Conservation (phyloP, 1,284 basidiomycete genomes). For the Porodaedalea pini region DNA sequence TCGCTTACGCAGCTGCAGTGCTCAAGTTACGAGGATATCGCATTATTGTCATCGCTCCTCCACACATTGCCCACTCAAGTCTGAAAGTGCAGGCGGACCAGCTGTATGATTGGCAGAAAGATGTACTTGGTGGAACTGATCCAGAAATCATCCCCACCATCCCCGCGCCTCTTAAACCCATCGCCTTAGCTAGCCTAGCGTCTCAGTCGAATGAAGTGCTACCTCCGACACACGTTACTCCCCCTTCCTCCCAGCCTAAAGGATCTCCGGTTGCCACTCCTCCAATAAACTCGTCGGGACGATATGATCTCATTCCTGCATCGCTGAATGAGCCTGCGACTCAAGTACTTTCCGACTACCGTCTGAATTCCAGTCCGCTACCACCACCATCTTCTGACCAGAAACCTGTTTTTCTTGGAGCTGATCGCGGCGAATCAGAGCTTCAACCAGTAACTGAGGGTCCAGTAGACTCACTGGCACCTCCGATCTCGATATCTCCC, state of each 20-base stretch:
- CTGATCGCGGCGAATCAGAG: too few relatives aligned
- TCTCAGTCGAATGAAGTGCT: neutral
- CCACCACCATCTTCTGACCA: too few relatives aligned
- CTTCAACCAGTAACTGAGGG: too few relatives aligned
- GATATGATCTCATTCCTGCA: too few relatives aligned
- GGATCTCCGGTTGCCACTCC: neutral
- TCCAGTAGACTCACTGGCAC: too few relatives aligned
- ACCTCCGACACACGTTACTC: neutral
- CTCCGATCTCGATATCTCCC: too few relatives aligned
- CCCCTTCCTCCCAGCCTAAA: too few relatives aligned
- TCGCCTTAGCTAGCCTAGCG: neutral
- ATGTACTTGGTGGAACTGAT: neutral
- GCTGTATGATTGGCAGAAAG: conserved; percentile 18
- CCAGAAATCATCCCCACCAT: neutral
- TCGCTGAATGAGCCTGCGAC: too few relatives aligned
- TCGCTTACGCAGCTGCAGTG: conserved; percentile 54
- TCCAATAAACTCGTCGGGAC: too few relatives aligned
- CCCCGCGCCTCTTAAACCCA: neutral
- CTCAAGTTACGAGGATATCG: conserved; percentile 47
- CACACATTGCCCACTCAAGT: conserved; percentile 29
- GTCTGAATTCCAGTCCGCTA: too few relatives aligned
- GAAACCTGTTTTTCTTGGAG: too few relatives aligned
- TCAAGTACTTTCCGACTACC: too few relatives aligned
- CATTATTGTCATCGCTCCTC: conserved; percentile 44
- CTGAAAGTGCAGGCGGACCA: conserved; percentile 10